Conservation (phyloP, 345 rosid genomes). For the Salix suchowensis region DNA sequence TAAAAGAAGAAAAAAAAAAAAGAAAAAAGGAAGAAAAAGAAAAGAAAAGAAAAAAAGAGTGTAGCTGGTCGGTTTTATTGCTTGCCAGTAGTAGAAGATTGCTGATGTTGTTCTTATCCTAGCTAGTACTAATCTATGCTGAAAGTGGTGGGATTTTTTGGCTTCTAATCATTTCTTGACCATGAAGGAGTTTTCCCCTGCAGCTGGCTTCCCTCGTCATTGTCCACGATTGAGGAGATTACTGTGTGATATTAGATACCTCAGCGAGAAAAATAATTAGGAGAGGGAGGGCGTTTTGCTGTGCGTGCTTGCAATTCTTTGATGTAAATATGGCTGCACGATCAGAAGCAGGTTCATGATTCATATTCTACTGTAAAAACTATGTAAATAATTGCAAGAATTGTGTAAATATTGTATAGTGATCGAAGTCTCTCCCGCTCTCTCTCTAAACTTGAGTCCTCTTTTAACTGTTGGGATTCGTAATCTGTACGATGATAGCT, state of each 20-base stretch:
- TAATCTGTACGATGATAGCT: no score
- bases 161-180: neutral
- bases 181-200: neutral
- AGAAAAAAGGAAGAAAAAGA: neutral
- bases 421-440: neutral
- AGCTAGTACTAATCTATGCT: neutral
- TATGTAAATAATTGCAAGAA: neutral
- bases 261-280: neutral
- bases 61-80: constrained; percentile 3
- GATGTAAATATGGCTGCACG: constrained; percentile 7
- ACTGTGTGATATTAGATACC: neutral
- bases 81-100: constrained; percentile 12
- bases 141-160: neutral
- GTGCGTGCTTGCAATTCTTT: constrained; percentile 13
- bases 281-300: neutral
- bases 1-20: neutral
- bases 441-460: neutral
- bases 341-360: neutral
- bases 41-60: neutral
- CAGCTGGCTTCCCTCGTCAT: neutral
- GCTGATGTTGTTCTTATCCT: neutral
- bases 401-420: neutral
- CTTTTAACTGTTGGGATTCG: no score
- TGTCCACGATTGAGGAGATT: neutral
- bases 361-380: constrained; percentile 6